phyloP scores from a whole-genome alignment of 169 alveolate species.

The Plasmodium reichenowi region DNA sequence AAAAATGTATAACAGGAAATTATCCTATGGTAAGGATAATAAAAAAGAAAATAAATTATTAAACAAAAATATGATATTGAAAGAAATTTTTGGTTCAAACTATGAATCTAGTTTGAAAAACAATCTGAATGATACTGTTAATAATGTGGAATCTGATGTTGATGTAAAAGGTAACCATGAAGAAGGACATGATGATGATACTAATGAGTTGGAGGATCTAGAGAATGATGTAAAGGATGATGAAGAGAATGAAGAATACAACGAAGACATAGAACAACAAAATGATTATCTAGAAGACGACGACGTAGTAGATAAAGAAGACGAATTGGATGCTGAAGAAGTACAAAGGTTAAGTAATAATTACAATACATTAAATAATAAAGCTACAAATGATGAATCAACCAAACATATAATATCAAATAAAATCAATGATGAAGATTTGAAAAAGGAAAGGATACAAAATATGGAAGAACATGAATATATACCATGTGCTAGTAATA shows the following conservation, averaged over 20 bases:
- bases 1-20: constrained; percentile 51
- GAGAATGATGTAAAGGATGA: constrained; percentile 9
- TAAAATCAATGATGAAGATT: not conserved
- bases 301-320: not conserved
- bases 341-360: not conserved
- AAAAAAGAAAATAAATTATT: constrained; percentile 43
- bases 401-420: not conserved
- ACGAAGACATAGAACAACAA: constrained; percentile 6
- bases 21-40: constrained; percentile 25
- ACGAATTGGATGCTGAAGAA: not conserved
- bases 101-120: constrained; percentile 73
- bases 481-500: not conserved
- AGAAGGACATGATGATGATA: constrained; percentile 4
- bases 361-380: not conserved
- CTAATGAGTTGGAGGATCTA: not conserved
- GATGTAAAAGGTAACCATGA: not conserved
- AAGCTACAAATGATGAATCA: not conserved
- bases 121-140: constrained; percentile 48
- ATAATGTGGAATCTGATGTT: constrained; percentile 12
- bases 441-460: not conserved
- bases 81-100: constrained; percentile 73
- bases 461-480: constrained; percentile 3
- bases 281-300: not conserved
- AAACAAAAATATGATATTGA: constrained; percentile 75
- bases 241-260: constrained; percentile 1